These are phyloP conservation scores for Penicillium turbatum DNA, from an alignment of 495 filamentous ascomycete species.

Conservation along the genomic window DNA sequence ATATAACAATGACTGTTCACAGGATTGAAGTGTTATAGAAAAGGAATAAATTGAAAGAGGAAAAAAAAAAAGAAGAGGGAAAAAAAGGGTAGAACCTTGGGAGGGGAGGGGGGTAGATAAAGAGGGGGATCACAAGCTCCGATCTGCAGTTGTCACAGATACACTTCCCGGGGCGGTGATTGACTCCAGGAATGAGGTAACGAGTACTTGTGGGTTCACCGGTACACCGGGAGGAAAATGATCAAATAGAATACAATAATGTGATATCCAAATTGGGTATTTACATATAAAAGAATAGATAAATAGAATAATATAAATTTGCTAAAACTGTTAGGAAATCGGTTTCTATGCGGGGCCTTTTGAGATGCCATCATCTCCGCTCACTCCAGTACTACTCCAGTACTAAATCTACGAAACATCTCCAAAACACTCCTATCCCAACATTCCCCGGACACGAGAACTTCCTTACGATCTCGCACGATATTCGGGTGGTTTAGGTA, in stretches of 20 bases:
- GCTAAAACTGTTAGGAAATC: background rate
- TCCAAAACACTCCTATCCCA: background rate
- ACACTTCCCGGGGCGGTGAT: conserved; percentile 10
- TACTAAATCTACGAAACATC: too few relatives aligned
- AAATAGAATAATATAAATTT: background rate
- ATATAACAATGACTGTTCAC: background rate
- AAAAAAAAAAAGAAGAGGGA: conserved; percentile 13
- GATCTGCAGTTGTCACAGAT: conserved; percentile 14
- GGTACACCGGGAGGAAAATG: conserved; percentile 20
- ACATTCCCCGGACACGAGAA: conserved; percentile 5
- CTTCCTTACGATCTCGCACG: background rate
- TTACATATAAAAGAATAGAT: too few relatives aligned
- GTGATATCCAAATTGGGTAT: background rate
- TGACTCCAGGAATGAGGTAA: conserved; percentile 30
- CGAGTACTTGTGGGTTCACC: conserved; percentile 21
- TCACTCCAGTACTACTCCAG: too few relatives aligned
- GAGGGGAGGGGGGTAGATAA: conserved; percentile 16
- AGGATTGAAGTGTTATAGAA: conserved; percentile 7
- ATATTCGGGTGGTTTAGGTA: conserved; percentile 27
- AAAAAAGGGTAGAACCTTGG: conserved; percentile 6
- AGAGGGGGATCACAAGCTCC: conserved; percentile 12
- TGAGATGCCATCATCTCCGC: background rate
- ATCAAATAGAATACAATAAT: conserved; percentile 3
- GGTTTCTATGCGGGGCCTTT: background rate
- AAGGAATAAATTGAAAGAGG: conserved; percentile 6